Evolutionary conservation across 768 basidiomycete species (phyloP).

Genomic region (Lenzites betulinus): DNA sequence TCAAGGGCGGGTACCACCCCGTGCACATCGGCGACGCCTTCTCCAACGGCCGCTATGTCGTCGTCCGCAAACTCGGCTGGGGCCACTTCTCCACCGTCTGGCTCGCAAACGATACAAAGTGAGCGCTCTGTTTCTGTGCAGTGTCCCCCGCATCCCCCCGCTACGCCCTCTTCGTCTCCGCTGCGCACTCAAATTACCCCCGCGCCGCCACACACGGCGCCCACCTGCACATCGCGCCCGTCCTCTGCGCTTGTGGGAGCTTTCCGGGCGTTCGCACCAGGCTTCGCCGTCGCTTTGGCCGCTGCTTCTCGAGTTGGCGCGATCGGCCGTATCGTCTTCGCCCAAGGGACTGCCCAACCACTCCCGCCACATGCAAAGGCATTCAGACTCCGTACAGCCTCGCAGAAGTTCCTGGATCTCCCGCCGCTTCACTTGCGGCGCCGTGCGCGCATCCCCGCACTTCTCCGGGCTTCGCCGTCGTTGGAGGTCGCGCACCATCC

Average conservation of each 20-base stretch:
- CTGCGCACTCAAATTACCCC: constrained; percentile 14
- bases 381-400: too few relatives aligned
- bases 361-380: not conserved
- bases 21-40: constrained; percentile 93
- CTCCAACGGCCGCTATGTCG: constrained; percentile 81
- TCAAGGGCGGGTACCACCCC: constrained; percentile 79
- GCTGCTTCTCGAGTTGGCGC: constrained; percentile 1
- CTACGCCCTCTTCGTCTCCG: too few relatives aligned
- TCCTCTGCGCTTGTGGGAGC: not conserved
- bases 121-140: constrained; percentile 34
- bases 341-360: not conserved
- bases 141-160: too few relatives aligned
- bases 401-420: too few relatives aligned
- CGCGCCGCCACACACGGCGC: not conserved
- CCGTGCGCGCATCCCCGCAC: too few relatives aligned
- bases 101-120: constrained; percentile 85
- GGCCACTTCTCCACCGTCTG: constrained; percentile 95
- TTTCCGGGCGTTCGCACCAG: not conserved
- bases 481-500: too few relatives aligned
- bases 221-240: not conserved
- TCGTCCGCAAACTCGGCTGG: constrained; percentile 95
- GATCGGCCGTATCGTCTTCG: constrained; percentile 4
- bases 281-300: not conserved
- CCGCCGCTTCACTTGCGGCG: not conserved
- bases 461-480: too few relatives aligned